A percentile compares a stretch with the other conserved stretches of the same genome.
Conservation (phyloP, 192 early-diverging fungal species). For the Mortierella hygrophila region DNA sequence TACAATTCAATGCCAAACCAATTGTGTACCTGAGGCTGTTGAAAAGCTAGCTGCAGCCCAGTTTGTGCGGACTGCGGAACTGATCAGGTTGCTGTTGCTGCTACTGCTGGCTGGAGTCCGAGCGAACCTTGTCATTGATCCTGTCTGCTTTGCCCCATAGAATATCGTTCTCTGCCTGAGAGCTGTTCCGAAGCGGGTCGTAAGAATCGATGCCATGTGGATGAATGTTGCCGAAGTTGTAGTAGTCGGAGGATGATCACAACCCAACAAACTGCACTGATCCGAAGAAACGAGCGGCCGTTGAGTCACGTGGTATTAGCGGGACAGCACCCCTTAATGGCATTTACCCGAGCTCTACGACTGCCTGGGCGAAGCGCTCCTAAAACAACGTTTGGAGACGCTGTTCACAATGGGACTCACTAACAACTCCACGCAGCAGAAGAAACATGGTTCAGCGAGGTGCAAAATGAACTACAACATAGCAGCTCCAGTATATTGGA, state of each 20-base stretch:
- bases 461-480: too few species aligned
- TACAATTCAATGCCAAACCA: neutral
- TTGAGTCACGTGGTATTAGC: neutral
- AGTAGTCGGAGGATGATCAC: neutral
- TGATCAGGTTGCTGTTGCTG: neutral
- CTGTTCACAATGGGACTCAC: too few species aligned
- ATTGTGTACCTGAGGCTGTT: conserved; percentile 19
- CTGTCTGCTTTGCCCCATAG: neutral
- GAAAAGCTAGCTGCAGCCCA: neutral
- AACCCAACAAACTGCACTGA: neutral
- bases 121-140: neutral
- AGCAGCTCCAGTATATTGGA: too few species aligned
- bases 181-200: neutral
- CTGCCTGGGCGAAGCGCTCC: too few species aligned
- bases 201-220: neutral
- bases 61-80: neutral
- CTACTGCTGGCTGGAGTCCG: neutral
- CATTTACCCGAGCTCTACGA: too few species aligned
- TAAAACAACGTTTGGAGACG: too few species aligned
- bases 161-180: neutral
- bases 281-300: neutral
- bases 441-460: too few species aligned
- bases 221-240: neutral
- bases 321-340: too few species aligned
- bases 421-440: too few species aligned